Conservation (phyloP, 345 rosid genomes). For the Conringia planisiliqua region DNA sequence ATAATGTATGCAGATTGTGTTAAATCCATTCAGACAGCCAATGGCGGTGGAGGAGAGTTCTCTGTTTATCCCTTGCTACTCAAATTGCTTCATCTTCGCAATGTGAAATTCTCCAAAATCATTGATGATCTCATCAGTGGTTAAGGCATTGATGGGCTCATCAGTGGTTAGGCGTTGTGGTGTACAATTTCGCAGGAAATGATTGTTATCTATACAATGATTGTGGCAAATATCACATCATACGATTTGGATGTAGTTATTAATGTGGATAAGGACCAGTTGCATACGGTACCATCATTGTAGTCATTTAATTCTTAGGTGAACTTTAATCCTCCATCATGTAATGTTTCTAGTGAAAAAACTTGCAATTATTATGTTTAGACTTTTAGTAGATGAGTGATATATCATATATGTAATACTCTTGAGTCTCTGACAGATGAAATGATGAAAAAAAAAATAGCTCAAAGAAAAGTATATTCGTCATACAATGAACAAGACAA, state of each 20-base stretch:
- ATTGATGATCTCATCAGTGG: not conserved
- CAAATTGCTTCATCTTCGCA: constrained; percentile 87
- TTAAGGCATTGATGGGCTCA: not conserved
- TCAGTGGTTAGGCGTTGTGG: not conserved
- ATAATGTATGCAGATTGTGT: constrained; percentile 49
- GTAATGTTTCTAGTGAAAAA: not conserved
- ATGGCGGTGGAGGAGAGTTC: constrained; percentile 70
- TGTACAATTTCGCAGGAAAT: not conserved
- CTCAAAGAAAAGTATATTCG: not conserved
- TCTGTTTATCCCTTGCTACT: constrained; percentile 78
- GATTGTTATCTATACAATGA: not conserved
- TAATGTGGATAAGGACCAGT: constrained; percentile 25
- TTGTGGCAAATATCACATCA: constrained; percentile 9
- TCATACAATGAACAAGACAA: not conserved
- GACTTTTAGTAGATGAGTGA: not conserved
- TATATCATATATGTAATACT: not conserved
- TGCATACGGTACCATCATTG: constrained; percentile 22
- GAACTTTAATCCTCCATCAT: not conserved
- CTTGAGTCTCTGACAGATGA: not conserved
- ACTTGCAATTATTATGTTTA: not conserved
- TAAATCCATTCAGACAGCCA: constrained; percentile 97
- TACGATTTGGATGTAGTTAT: constrained; percentile 11
- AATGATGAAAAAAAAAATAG: not conserved
- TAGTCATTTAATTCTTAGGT: constrained; percentile 1
- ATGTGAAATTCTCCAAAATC: constrained; percentile 29